A percentile compares a stretch with the other conserved stretches of the same genome.
Evolutionary conservation across 768 basidiomycete species (phyloP).

Genomic region (Suillus brevipes): DNA sequence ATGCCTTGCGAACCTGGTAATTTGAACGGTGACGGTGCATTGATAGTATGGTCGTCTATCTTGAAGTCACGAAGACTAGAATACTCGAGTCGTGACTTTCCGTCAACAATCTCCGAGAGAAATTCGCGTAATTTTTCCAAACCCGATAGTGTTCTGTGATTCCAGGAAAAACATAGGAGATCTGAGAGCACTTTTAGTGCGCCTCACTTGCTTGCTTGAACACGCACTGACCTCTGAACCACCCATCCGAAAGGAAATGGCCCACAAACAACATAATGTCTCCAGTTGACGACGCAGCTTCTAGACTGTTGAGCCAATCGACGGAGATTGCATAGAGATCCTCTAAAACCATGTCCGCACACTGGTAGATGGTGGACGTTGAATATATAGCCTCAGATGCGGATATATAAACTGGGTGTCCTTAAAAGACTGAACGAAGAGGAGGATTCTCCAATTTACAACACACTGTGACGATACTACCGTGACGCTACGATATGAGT

Average conservation of each 20-base stretch:
- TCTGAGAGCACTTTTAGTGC: background rate
- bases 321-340: background rate
- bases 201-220: background rate
- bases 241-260: constrained; percentile 1
- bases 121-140: background rate
- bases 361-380: background rate
- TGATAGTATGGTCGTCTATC: background rate
- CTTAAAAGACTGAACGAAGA: background rate
- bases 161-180: constrained; percentile 1
- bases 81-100: background rate
- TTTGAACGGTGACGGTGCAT: background rate
- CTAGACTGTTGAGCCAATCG: background rate
- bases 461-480: background rate
- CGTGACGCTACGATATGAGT: too few species aligned
- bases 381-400: background rate
- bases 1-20: constrained; percentile 1
- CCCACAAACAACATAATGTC: background rate
- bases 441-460: background rate
- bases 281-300: background rate
- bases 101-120: background rate
- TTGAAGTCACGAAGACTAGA: constrained; percentile 1
- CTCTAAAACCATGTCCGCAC: background rate
- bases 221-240: constrained; percentile 2
- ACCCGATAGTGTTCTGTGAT: background rate
- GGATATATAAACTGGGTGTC: background rate